phyloP scores from a whole-genome alignment of 371 early-diverging fungal species.

The Lichtheimia corymbifera region DNA sequence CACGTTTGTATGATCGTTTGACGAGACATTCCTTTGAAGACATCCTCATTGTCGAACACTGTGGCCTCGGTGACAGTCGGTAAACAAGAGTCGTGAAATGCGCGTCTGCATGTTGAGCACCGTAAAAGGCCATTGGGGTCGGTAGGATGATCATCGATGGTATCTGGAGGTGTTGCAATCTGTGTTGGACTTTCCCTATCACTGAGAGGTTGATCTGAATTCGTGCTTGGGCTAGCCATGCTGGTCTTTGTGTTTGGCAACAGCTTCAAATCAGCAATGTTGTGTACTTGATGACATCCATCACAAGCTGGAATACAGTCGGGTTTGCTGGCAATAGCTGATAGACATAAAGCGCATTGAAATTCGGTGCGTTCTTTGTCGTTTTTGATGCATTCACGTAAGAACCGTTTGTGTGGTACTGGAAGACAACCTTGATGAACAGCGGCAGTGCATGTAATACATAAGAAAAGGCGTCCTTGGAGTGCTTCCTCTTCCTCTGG shows the following conservation, averaged over 20 bases:
- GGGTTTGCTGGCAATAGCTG: not conserved
- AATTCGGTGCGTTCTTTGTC: constrained; percentile 1
- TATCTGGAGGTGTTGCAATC: not conserved
- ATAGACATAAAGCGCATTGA: constrained; percentile 15
- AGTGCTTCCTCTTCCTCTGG: constrained; percentile 33
- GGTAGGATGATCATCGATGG: not conserved
- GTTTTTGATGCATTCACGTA: constrained; percentile 1
- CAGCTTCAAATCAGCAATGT: not conserved
- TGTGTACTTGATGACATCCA: constrained; percentile 12
- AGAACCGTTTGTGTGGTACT: not conserved
- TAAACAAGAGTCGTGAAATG: constrained; percentile 40
- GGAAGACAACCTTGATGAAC: constrained; percentile 43
- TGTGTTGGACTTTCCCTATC: not conserved
- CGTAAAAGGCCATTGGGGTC: constrained; percentile 28
- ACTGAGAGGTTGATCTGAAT: too few relatives aligned
- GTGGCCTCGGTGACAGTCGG: not conserved
- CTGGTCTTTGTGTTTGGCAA: not conserved
- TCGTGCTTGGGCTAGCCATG: not conserved
- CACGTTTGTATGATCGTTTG: not conserved
- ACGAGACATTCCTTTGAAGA: not conserved
- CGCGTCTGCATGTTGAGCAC: constrained; percentile 38
- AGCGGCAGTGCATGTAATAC: constrained; percentile 41
- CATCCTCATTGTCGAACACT: too few relatives aligned
- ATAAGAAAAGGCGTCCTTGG: constrained; percentile 39
- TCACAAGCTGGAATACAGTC: constrained; percentile 8